Evolutionary conservation across 306 rosid species (phyloP).

Genomic region (Prunus mume): DNA sequence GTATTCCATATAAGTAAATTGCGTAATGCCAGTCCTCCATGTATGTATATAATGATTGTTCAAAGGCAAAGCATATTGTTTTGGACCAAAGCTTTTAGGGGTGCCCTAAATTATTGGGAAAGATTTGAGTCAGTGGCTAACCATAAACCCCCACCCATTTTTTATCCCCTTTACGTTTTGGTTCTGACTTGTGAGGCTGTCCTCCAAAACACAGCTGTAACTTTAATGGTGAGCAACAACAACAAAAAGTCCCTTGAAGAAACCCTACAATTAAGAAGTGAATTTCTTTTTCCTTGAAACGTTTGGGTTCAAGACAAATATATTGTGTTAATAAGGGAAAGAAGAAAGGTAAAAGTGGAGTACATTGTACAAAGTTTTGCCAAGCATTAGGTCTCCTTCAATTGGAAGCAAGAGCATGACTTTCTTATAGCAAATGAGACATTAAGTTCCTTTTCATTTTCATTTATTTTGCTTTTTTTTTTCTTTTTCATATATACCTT

Average conservation of each 20-base stretch:
- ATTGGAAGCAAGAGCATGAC: neutral
- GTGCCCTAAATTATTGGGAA: neutral
- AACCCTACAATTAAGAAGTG: no score
- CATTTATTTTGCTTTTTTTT: neutral
- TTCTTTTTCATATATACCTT: neutral
- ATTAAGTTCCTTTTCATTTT: no score
- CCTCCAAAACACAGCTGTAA: neutral
- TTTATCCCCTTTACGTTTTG: neutral
- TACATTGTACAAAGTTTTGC: neutral
- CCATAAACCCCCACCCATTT: neutral
- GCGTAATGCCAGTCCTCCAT: no score
- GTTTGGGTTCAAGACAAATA: no score
- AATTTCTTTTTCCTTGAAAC: neutral
- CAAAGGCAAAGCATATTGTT: neutral
- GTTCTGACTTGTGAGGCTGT: neutral
- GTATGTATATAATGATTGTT: neutral
- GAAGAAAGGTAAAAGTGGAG: neutral
- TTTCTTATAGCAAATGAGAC: neutral
- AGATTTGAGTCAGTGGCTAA: neutral
- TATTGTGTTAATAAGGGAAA: neutral
- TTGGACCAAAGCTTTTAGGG: neutral
- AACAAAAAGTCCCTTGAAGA: no score
- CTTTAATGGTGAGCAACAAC: neutral
- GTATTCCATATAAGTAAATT: neutral
- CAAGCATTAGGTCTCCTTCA: neutral